Conservation (phyloP, 2,329 filamentous ascomycete species). For the Cordyceps farinosa region DNA sequence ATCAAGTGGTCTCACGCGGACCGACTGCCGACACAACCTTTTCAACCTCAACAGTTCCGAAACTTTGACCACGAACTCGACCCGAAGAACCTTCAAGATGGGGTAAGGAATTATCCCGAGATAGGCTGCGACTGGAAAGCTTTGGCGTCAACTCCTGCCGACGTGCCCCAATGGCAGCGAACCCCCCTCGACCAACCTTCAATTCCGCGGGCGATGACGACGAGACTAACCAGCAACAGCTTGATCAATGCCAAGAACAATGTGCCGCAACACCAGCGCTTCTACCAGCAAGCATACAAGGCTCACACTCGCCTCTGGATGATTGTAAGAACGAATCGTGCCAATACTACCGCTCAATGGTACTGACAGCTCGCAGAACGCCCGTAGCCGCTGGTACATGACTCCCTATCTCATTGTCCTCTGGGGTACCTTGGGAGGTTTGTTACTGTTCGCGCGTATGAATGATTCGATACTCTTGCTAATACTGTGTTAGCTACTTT, state of each 20-base stretch:
- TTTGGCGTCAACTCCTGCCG: background rate
- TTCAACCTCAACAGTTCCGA: slow-evolving; percentile 17
- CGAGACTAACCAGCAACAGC: slow-evolving; percentile 36
- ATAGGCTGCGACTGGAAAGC: background rate
- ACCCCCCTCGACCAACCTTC: slow-evolving; percentile 7
- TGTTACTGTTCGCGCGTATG: slow-evolving; percentile 29
- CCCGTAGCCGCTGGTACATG: slow-evolving; percentile 62
- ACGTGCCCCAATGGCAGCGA: background rate
- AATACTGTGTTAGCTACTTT: slow-evolving; percentile 44
- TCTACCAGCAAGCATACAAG: slow-evolving; percentile 71
- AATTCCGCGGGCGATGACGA: slow-evolving; percentile 22
- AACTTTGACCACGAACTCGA: slow-evolving; percentile 18
- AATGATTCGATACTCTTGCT: slow-evolving; percentile 15
- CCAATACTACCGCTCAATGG: slow-evolving; percentile 20
- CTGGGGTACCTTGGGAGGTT: slow-evolving; percentile 61
- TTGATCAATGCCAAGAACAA: slow-evolving; percentile 71
- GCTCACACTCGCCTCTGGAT: slow-evolving; percentile 68
- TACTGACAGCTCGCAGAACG: slow-evolving; percentile 44
- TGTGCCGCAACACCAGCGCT: slow-evolving; percentile 70
- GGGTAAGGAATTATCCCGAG: slow-evolving; percentile 32
- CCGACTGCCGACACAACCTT: slow-evolving; percentile 22
- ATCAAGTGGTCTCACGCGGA: slow-evolving; percentile 15
- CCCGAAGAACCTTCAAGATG: slow-evolving; percentile 35
- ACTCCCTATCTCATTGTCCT: slow-evolving; percentile 65
- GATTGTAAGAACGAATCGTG: slow-evolving; percentile 58